phyloP scores from a whole-genome alignment of 2,329 filamentous ascomycete genomes.

The Didymella segeticola region DNA sequence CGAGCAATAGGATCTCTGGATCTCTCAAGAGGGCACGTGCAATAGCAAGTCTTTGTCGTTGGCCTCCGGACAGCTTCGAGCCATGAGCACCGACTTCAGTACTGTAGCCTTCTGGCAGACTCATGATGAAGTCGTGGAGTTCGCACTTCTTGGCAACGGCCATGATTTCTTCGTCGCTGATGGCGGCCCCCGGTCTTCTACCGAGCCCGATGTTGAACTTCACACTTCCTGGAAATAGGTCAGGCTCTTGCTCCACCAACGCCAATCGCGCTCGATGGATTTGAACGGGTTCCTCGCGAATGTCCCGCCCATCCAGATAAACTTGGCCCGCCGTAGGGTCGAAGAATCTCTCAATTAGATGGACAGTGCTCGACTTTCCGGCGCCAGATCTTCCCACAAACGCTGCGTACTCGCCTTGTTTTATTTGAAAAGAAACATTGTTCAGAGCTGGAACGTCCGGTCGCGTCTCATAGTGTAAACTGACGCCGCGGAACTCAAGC shows the following conservation, averaged over 20 bases:
- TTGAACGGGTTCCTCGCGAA: conserved; percentile 48
- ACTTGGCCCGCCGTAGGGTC: conserved; percentile 51
- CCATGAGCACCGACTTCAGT: conserved; percentile 55
- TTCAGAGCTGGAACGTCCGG: conserved; percentile 44
- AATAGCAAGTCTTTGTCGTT: conserved; percentile 55
- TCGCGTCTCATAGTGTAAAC: conserved; percentile 41
- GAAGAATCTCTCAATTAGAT: conserved; percentile 57
- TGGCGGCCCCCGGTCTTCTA: conserved; percentile 33
- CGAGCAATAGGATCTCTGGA: conserved; percentile 55
- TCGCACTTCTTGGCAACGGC: conserved; percentile 52
- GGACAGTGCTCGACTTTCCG: conserved; percentile 55
- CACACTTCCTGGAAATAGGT: conserved; percentile 55
- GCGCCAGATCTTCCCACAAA: conserved; percentile 55
- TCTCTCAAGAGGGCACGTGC: conserved; percentile 56
- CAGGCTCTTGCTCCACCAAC: conserved; percentile 55
- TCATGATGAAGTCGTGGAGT: conserved; percentile 56
- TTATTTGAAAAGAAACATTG: conserved; percentile 50
- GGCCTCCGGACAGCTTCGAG: conserved; percentile 54
- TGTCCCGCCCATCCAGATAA: conserved; percentile 51
- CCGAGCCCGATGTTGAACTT: conserved; percentile 54
- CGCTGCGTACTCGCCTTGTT: conserved; percentile 47
- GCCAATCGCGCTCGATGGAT: conserved; percentile 50
- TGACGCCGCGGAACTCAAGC: conserved; percentile 44
- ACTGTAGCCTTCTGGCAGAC: conserved; percentile 56
- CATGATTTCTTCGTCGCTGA: conserved; percentile 37